These are phyloP conservation scores for Aspergillus clavatus DNA, from an alignment of 2,329 filamentous ascomycete genomes.

Conservation along the genomic window DNA sequence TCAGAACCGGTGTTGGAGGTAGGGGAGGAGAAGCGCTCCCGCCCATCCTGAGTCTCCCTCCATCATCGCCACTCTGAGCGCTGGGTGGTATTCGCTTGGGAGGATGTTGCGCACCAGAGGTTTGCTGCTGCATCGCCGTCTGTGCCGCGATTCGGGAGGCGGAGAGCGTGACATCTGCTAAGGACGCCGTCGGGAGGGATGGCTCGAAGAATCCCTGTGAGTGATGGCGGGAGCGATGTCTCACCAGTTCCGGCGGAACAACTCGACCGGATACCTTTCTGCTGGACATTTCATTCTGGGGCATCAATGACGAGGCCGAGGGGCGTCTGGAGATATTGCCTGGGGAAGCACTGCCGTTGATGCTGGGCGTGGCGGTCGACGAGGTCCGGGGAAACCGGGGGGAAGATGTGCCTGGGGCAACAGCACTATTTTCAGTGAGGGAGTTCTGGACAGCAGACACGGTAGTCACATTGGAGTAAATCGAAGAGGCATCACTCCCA, in stretches of 20 bases:
- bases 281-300: constrained; percentile 33
- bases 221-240: constrained; percentile 48
- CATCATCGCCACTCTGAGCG: constrained; percentile 35
- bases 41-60: constrained; percentile 24
- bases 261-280: constrained; percentile 37
- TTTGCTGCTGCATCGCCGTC: constrained; percentile 57
- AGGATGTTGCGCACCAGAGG: constrained; percentile 31
- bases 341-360: constrained; percentile 32
- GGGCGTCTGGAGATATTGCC: constrained; percentile 30
- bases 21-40: constrained; percentile 34
- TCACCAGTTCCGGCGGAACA: constrained; percentile 33
- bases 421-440: constrained; percentile 27
- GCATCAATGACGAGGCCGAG: constrained; percentile 32
- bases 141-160: constrained; percentile 63
- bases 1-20: constrained; percentile 22
- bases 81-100: constrained; percentile 55
- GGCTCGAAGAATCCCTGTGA: constrained; percentile 67
- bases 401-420: constrained; percentile 18
- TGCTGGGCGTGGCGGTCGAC: constrained; percentile 20
- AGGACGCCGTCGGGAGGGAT: constrained; percentile 52
- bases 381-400: constrained; percentile 26
- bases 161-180: constrained; percentile 46
- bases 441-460: constrained; percentile 40
- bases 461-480: constrained; percentile 41
- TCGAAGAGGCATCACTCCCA: constrained; percentile 44